A percentile compares a stretch with the other conserved stretches of the same genome.
These are phyloP conservation scores for Retiboletus fuscus DNA, from an alignment of 1,284 basidiomycete species.

Conservation along the genomic window DNA sequence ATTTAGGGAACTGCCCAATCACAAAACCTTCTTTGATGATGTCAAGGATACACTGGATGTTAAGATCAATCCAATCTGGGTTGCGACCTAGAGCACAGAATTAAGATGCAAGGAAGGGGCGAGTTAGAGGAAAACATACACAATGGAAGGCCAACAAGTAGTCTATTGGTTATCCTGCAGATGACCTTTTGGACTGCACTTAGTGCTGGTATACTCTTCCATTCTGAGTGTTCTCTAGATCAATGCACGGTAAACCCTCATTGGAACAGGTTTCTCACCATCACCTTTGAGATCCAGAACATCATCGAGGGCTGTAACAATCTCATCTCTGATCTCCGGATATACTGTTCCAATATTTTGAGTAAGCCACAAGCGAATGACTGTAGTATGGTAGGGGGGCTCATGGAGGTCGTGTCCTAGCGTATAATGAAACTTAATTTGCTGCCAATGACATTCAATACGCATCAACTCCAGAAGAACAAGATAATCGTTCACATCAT, in stretches of 20 bases:
- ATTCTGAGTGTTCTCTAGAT: slow-evolving; percentile 40
- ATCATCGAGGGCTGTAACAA: slow-evolving; percentile 45
- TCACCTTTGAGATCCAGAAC: slow-evolving; percentile 27
- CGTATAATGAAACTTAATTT: not conserved
- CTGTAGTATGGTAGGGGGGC: not conserved
- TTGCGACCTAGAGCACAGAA: slow-evolving; percentile 51
- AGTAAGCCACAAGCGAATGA: not conserved
- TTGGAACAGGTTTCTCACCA: slow-evolving; percentile 22
- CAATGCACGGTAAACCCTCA: not conserved
- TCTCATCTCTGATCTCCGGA: slow-evolving; percentile 47
- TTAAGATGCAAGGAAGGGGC: not conserved
- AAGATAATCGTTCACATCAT: not conserved
- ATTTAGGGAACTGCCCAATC: slow-evolving; percentile 52
- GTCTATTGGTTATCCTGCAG: slow-evolving; percentile 50
- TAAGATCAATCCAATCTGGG: slow-evolving; percentile 52
- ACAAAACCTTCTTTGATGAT: slow-evolving; percentile 44
- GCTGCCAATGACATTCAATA: not conserved
- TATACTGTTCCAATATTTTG: not conserved
- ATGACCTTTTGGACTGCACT: slow-evolving; percentile 41
- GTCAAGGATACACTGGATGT: slow-evolving; percentile 49
- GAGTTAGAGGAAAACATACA: slow-evolving; percentile 42
- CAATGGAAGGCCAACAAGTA: slow-evolving; percentile 55
- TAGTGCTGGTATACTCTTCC: slow-evolving; percentile 42
- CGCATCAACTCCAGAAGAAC: not conserved
- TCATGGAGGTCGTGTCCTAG: not conserved